A percentile compares a stretch with the other conserved stretches of the same genome.
These are phyloP conservation scores for Yarrowia yakushimensis DNA, from an alignment of 805 yeast species.

Conservation along the genomic window DNA sequence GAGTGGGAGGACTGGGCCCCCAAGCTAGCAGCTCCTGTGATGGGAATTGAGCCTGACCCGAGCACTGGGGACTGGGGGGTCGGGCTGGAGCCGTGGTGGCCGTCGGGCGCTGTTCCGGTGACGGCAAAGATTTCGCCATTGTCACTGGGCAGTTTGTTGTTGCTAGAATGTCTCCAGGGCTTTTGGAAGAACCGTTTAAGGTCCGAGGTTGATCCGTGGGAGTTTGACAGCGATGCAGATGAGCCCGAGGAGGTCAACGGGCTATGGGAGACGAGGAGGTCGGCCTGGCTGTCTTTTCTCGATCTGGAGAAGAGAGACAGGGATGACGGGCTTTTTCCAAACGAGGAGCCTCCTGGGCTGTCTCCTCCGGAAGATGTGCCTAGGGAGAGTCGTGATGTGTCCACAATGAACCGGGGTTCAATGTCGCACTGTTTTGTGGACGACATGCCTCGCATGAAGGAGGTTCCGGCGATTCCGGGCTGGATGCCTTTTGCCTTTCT, in stretches of 20 bases:
- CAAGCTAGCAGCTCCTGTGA: neutral
- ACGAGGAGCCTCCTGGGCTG: conserved; percentile 26
- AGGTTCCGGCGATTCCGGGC: conserved; percentile 27
- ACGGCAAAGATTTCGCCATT: conserved; percentile 19
- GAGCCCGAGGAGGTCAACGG: conserved; percentile 35
- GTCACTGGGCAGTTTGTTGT: conserved; percentile 5
- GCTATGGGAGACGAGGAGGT: conserved; percentile 31
- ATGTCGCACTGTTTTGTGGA: conserved; percentile 49
- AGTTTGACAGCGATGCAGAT: conserved; percentile 39
- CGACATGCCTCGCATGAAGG: conserved; percentile 29
- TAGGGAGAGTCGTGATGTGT: conserved; percentile 60
- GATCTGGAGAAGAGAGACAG: conserved; percentile 39
- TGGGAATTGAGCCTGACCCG: neutral
- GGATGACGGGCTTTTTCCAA: conserved; percentile 33
- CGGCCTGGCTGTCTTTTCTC: conserved; percentile 38
- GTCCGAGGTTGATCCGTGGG: conserved; percentile 38
- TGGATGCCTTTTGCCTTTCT: conserved; percentile 26
- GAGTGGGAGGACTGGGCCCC: conserved; percentile 15
- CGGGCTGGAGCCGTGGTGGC: neutral
- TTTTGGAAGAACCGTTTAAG: conserved; percentile 49
- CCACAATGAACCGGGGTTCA: conserved; percentile 83
- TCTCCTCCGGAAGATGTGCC: conserved; percentile 28
- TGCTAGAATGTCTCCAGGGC: conserved; percentile 36
- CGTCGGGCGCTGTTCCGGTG: conserved; percentile 29
- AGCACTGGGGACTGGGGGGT: neutral